These are phyloP conservation scores for Apiotrichum akiyoshidainum DNA, from an alignment of 1,284 basidiomycete genomes.

Conservation along the genomic window DNA sequence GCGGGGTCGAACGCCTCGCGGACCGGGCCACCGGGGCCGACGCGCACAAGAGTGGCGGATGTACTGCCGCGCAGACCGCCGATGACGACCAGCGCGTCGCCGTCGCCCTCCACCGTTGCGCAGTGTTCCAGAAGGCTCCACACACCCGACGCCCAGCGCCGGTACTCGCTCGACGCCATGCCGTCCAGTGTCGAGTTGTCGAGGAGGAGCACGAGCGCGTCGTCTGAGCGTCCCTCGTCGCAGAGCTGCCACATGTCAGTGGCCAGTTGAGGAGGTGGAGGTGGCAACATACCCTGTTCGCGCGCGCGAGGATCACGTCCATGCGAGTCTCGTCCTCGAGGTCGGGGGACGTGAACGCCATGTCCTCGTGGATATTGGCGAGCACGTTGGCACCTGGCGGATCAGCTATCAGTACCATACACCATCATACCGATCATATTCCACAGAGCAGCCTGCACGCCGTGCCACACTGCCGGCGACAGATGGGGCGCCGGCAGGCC, in stretches of 20 bases:
- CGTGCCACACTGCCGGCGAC: slow-evolving; percentile 38
- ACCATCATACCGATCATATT: slow-evolving; percentile 28
- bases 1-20: slow-evolving; percentile 22
- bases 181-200: slow-evolving; percentile 21
- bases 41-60: slow-evolving; percentile 3
- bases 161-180: slow-evolving; percentile 32
- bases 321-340: slow-evolving; percentile 12
- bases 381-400: slow-evolving; percentile 31
- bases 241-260: not conserved
- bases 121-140: slow-evolving; percentile 36
- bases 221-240: slow-evolving; percentile 25
- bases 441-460: slow-evolving; percentile 40
- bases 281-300: slow-evolving; percentile 20
- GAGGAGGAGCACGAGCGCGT: slow-evolving; percentile 34
- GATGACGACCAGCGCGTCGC: slow-evolving; percentile 19
- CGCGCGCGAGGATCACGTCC: slow-evolving; percentile 11
- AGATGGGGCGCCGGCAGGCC: slow-evolving; percentile 17
- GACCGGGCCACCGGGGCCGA: slow-evolving; percentile 27
- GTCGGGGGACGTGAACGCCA: slow-evolving; percentile 8
- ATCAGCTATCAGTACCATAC: not conserved
- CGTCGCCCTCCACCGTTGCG: slow-evolving; percentile 24
- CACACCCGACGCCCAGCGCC: slow-evolving; percentile 35
- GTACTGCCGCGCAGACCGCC: slow-evolving; percentile 21
- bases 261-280: not conserved
- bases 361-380: slow-evolving; percentile 31